A percentile compares a stretch with the other conserved stretches of the same genome.
These are phyloP conservation scores for Cercophora scortea DNA, from an alignment of 495 filamentous ascomycete genomes.

Conservation along the genomic window DNA sequence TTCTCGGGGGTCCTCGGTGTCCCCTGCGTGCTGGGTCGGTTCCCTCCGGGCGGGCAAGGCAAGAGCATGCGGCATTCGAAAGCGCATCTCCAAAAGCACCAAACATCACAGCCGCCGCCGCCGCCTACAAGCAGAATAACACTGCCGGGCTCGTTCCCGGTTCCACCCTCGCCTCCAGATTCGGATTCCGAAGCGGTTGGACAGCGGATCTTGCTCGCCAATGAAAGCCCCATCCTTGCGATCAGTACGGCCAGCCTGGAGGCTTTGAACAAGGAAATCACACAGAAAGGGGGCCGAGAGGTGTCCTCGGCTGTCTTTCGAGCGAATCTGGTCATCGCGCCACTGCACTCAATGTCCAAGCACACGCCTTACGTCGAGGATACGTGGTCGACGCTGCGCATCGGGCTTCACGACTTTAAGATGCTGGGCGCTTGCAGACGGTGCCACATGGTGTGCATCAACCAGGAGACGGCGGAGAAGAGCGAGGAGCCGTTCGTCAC, in stretches of 20 bases:
- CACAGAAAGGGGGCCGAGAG: constrained; percentile 44
- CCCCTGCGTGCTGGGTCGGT: constrained; percentile 72
- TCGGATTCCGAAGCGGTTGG: constrained; percentile 29
- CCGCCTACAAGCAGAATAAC: neutral
- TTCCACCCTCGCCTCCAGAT: constrained; percentile 39
- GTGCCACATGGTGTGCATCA: constrained; percentile 93
- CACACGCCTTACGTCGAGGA: constrained; percentile 44
- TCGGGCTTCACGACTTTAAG: constrained; percentile 51
- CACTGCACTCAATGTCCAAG: neutral
- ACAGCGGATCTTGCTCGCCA: constrained; percentile 70
- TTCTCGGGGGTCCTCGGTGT: constrained; percentile 68
- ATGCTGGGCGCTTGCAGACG: constrained; percentile 76
- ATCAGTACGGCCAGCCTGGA: constrained; percentile 76
- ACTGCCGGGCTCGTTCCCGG: constrained; percentile 52
- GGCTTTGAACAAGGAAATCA: constrained; percentile 63
- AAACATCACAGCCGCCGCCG: constrained; percentile 25
- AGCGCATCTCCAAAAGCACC: constrained; percentile 51
- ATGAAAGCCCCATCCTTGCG: constrained; percentile 85
- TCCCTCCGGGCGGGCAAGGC: constrained; percentile 53
- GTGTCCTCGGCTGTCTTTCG: constrained; percentile 65
- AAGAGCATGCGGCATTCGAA: constrained; percentile 56
- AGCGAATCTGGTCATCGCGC: constrained; percentile 70
- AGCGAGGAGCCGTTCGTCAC: constrained; percentile 83
- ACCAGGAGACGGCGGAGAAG: constrained; percentile 72
- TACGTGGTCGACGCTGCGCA: constrained; percentile 42